Evolutionary conservation across 495 filamentous ascomycete species (phyloP), one percentile per base, ranked within the genome.

Genomic region (Talaromyces adpressus): DNA sequence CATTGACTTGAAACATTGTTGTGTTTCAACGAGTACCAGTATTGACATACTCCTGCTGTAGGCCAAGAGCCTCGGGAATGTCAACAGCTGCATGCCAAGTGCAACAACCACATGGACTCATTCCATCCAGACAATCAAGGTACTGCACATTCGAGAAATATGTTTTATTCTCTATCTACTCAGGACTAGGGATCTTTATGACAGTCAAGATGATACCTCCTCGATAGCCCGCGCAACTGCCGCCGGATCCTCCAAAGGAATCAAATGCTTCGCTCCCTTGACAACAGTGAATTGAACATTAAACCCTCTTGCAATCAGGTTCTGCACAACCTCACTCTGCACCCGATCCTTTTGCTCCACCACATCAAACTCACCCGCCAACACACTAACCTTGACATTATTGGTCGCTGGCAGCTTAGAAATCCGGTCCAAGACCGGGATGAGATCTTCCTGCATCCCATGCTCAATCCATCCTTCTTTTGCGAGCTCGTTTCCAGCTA

Each of bases 391-490:
- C 39, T 64, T 68, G 18, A 69, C 64, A 12, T 41, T 12, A 4
- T 63, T 36, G 6, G 27, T 36, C 22, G 12, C 14, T 0, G 41
- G 41, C 11, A 45, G 25, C 1, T 6, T 20, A 20, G 16, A 16
- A 22, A 52, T 6, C n/a, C 14, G 22, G 18, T 51, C 25, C 47
- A 62, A 12, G 14, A 30, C n/a, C 11, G 45, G 41, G 0, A 67
- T 62, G 56, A 81, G 71, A 68, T 79, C 73, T 62, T 79, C 77
- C 34, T 58, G 62, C 74, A 79, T 79, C 7, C 66, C 76, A 69
- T 78, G 75, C 30, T 59, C 25, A 25, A 72, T 73, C 78, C 77
- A 81, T 4, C 73, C 74, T 9, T 61, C 65, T 54, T 72, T 78
- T 9, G 78, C 77, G 12, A 64, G 63, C 18, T 47, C 5, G 41